Base-by-base conservation (phyloP, 2,329 filamentous ascomycete species). In the Cordyceps farinosa region DNA sequence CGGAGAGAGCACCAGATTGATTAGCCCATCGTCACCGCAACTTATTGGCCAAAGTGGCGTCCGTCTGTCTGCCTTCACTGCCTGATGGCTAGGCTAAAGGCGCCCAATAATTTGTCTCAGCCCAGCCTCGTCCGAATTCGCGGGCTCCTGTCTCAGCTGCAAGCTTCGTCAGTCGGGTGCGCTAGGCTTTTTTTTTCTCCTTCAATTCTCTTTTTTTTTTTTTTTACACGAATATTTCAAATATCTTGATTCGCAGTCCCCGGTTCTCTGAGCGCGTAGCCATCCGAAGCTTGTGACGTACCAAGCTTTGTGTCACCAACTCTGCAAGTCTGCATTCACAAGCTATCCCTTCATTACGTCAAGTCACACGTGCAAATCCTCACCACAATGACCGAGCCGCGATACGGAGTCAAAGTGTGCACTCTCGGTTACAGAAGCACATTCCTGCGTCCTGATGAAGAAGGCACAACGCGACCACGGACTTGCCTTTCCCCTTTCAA, bases 71-170 rank as follows among this genome's bases (percentile, higher is more conserved):
- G 11, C 30, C 15, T 36, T 32, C 15, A 9, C 38, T 40, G 11
- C 7, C 38, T 15, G 27, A 7, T 48, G 8, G 11, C 27, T 29
- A 27, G 47, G 27, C 47, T 5, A 17, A 17, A 9, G 4, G 13
- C 40, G 40, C 53, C 53, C 32, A 58, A 48, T 58, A 58, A 40
- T 48, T 56, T 56, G 55, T 58, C 55, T 58, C 55, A 47, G 55
- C 54, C 40, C 34, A 47, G 54, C 54, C 54, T 57, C 9, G 22
- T 47, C 42, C 42, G 54, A 47, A 36, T 57, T 47, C 40, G n/a
- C 15, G 40, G 11, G 3, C n/a, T 9, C 5, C 8, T 57, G 54
- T 57, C 54, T 57, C 54, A 48, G 29, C 22, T 22, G 1, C 5
- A 38, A 29, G 40, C 34, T 8, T 11, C 54, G 42, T 40, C 27